Conservation (phyloP, 371 early-diverging fungal genomes). For the Haplosporangium sp. region DNA sequence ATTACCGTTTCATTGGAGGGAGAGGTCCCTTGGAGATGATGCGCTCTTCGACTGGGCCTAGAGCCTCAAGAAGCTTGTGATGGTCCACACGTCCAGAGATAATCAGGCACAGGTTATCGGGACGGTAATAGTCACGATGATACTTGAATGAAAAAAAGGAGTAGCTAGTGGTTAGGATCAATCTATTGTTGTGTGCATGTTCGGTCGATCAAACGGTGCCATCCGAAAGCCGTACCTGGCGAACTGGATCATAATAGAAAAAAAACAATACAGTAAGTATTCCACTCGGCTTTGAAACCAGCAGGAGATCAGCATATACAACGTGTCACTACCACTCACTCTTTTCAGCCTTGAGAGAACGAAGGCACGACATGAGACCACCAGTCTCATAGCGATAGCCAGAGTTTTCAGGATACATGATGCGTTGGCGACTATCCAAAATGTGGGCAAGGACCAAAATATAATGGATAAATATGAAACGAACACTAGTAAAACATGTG, state of each 20-base stretch:
- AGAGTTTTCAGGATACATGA: constrained; percentile 71
- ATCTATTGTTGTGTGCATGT: background rate
- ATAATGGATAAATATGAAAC: background rate
- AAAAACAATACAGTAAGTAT: background rate
- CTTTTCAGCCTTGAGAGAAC: constrained; percentile 71
- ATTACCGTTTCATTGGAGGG: constrained; percentile 59
- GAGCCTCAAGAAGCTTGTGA: constrained; percentile 59
- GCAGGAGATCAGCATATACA: background rate
- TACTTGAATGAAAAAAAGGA: constrained; percentile 55
- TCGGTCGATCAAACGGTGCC: background rate
- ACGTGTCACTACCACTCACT: constrained; percentile 50
- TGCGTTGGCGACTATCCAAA: constrained; percentile 60
- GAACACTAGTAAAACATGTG: background rate
- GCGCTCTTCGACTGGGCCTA: constrained; percentile 68
- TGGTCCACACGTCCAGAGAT: constrained; percentile 70
- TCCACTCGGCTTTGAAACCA: background rate
- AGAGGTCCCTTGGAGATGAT: constrained; percentile 69
- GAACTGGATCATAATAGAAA: constrained; percentile 3
- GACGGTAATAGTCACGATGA: constrained; percentile 74
- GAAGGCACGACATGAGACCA: constrained; percentile 74
- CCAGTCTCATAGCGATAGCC: constrained; percentile 78
- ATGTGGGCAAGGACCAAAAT: background rate
- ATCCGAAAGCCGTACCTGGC: constrained; percentile 5
- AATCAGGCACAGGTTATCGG: constrained; percentile 75
- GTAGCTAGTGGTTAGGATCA: background rate